Conservation (phyloP, 306 rosid species). For the Senna siamea region DNA sequence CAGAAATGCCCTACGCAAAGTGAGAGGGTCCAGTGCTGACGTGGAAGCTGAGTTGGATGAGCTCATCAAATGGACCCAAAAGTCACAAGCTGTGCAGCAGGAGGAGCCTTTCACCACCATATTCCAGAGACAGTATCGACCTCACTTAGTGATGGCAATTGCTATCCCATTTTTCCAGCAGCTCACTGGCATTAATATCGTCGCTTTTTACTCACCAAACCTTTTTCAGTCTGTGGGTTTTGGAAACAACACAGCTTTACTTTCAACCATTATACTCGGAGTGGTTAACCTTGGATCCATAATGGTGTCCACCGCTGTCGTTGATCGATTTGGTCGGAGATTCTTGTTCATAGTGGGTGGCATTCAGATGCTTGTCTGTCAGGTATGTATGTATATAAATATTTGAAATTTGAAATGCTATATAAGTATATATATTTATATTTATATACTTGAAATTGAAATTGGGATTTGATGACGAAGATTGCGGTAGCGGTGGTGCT, state of each 20-base stretch:
- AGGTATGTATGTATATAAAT: constrained; percentile 54
- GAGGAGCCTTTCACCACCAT: constrained; percentile 54
- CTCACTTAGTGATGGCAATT: constrained; percentile 61
- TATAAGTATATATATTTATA: no score
- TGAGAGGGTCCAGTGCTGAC: constrained; percentile 50
- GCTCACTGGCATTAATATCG: constrained; percentile 60
- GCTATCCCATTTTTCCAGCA: constrained; percentile 67
- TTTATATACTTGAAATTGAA: no score
- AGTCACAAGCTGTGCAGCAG: constrained; percentile 24
- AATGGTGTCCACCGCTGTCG: constrained; percentile 51
- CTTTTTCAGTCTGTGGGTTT: constrained; percentile 67
- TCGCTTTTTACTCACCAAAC: constrained; percentile 71
- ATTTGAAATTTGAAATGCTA: no score
- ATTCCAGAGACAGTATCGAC: constrained; percentile 57
- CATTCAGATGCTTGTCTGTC: constrained; percentile 60
- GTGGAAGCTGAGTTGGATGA: constrained; percentile 56
- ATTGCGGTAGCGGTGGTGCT: constrained; percentile 52
- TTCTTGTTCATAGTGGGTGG: constrained; percentile 65
- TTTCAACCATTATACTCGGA: constrained; percentile 62
- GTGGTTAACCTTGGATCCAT: constrained; percentile 55
- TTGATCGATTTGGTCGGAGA: constrained; percentile 69
- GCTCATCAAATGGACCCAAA: constrained; percentile 41
- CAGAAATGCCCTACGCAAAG: constrained; percentile 45
- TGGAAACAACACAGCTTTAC: constrained; percentile 52
- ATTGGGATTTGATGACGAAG: constrained; percentile 47